These are phyloP conservation scores for Celoporthe dispersa DNA, from an alignment of 2,329 filamentous ascomycete genomes.

Conservation along the genomic window DNA sequence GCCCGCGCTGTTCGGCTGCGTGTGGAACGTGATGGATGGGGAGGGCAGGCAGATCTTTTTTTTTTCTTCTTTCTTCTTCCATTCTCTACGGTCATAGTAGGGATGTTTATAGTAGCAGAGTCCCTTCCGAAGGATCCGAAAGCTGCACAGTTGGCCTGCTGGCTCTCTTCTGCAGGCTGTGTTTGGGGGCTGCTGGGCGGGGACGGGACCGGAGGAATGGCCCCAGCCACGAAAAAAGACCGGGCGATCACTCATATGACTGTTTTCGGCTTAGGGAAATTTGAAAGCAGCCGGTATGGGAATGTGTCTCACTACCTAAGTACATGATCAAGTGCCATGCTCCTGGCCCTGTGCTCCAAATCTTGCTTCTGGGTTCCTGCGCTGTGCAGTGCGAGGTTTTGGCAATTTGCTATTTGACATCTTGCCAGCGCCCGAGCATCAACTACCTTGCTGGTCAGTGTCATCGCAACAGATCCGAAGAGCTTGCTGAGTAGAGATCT, in stretches of 20 bases:
- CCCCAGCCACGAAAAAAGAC: neutral
- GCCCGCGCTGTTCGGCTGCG: neutral
- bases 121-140: slow-evolving; percentile 12
- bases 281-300: neutral
- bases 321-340: neutral
- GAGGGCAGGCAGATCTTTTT: neutral
- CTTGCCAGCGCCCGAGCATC: too few relatives aligned
- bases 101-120: neutral
- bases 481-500: too few relatives aligned
- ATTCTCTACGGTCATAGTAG: neutral
- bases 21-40: neutral
- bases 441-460: too few relatives aligned
- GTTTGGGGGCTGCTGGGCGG: neutral
- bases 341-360: neutral
- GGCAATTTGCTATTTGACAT: too few relatives aligned
- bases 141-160: neutral
- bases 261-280: neutral
- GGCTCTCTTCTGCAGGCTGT: neutral
- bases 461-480: too few relatives aligned
- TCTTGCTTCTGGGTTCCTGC: too few relatives aligned
- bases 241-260: neutral
- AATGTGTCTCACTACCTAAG: neutral
- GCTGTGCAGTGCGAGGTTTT: too few relatives aligned
- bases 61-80: neutral
- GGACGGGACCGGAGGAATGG: neutral